These are phyloP conservation scores for Penicillium diatomitis DNA, from an alignment of 495 filamentous ascomycete species.

Conservation along the genomic window DNA sequence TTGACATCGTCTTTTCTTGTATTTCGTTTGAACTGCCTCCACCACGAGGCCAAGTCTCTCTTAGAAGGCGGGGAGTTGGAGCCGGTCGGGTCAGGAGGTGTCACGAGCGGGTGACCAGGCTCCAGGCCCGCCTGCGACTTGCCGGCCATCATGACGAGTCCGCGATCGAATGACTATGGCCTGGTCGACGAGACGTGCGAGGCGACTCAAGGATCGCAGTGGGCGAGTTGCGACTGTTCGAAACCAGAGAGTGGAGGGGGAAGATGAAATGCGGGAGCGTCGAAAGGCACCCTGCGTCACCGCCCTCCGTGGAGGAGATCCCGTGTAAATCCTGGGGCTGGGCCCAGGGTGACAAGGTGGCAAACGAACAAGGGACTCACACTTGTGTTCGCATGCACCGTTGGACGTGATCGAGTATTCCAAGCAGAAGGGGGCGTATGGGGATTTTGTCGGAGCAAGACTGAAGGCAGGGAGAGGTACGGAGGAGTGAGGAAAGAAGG, in stretches of 20 bases:
- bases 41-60: slow-evolving; percentile 82
- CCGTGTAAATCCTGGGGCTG: slow-evolving; percentile 27
- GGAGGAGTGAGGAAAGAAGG: slow-evolving; percentile 1
- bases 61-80: slow-evolving; percentile 57
- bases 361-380: neutral
- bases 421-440: neutral
- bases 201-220: neutral
- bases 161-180: slow-evolving; percentile 4
- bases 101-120: slow-evolving; percentile 23
- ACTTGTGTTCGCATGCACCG: too few relatives aligned
- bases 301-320: slow-evolving; percentile 19
- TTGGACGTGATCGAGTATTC: neutral
- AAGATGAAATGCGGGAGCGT: slow-evolving; percentile 7
- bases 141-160: slow-evolving; percentile 33
- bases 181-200: slow-evolving; percentile 1
- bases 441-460: neutral
- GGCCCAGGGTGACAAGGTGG: slow-evolving; percentile 16
- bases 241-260: neutral
- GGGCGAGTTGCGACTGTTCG: neutral
- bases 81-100: slow-evolving; percentile 25
- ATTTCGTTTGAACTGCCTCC: slow-evolving; percentile 76
- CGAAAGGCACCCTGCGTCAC: slow-evolving; percentile 23
- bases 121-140: slow-evolving; percentile 35
- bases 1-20: slow-evolving; percentile 67
- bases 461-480: neutral